Evolutionary conservation across 2,329 filamentous ascomycete genomes (phyloP), one percentile per base, ranked within the genome.

Genomic region (Arthrinium puccinioides): DNA sequence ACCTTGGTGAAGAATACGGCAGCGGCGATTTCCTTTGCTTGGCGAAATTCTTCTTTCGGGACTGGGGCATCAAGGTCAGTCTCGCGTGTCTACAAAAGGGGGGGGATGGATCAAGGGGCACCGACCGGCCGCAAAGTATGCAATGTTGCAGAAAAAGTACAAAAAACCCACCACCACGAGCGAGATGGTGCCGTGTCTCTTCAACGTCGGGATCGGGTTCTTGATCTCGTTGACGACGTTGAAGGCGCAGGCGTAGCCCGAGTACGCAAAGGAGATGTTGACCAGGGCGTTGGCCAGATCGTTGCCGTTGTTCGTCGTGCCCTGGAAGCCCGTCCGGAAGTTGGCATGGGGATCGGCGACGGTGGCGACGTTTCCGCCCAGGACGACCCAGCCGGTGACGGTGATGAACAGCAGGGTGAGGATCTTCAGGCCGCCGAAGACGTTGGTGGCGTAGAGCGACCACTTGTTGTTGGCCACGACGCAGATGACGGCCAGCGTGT

Each of bases 401-500:
- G 61, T 67, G 44, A 79, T 72, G 45, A 83, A 80, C n/a, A 82
- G 43, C 3, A 84, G 59, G 0, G 77, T 81, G 13, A 74, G 48
- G 4, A 84, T 52, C 48, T 84, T 84, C 25, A 83, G 47, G 3
- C 64, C 51, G 0, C 77, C 76, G 25, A 84, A 67, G 6, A 61
- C 54, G 45, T 83, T 79, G 11, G 70, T 68, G 0, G 75, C 50
- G 49, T 66, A 66, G 3, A 78, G 66, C 0, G 75, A 78, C 45
- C 68, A 74, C 38, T 69, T 72, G 33, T 77, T 83, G 40, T 75
- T 69, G 9, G 70, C 68, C 5, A 73, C 46, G 39, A 67, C 62
- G 39, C 47, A 63, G 2, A 80, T 43, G 1, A 72, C 63, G 4
- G 78, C 76, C 0, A 79, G 49, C 0, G 74, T 79, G 47, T 83